Conservation (phyloP, 768 basidiomycete species). For the Mrakia hoshinonis region DNA sequence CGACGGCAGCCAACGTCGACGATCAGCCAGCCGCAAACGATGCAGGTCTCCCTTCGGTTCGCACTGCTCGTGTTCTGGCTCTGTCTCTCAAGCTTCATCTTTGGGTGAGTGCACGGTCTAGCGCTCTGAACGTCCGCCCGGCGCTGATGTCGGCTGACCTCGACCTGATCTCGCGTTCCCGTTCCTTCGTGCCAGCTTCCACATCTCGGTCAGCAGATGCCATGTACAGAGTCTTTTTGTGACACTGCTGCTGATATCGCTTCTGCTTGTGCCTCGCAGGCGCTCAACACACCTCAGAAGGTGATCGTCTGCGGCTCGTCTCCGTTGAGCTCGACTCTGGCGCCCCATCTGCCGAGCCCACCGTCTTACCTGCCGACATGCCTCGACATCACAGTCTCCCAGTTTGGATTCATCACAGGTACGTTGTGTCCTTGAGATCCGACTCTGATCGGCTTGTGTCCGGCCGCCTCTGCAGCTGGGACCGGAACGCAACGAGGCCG, state of each 20-base stretch:
- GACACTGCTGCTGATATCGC: neutral
- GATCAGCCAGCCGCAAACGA: too few species aligned
- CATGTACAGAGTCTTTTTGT: neutral
- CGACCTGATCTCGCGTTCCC: neutral
- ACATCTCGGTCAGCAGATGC: conserved; percentile 5
- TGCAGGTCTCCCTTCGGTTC: conserved; percentile 4
- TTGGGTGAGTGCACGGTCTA: neutral
- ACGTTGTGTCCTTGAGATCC: neutral
- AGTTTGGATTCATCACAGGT: conserved; percentile 68
- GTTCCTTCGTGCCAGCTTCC: neutral
- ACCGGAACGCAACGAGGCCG: too few species aligned
- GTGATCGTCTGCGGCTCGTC: neutral
- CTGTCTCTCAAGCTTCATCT: conserved; percentile 5
- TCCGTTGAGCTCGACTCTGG: neutral
- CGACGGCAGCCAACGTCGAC: too few species aligned
- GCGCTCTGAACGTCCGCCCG: neutral
- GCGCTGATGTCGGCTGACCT: neutral
- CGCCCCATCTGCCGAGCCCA: neutral
- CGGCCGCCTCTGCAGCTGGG: conserved; percentile 40
- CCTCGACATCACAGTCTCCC: conserved; percentile 65
- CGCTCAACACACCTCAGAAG: conserved; percentile 9
- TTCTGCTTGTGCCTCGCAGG: neutral
- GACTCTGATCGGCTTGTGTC: too few species aligned
- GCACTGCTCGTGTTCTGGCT: neutral
- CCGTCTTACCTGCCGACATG: conserved; percentile 52